Evolutionary conservation across 2,329 filamentous ascomycete genomes (phyloP).

Genomic region (Hansfordia pulvinata): DNA sequence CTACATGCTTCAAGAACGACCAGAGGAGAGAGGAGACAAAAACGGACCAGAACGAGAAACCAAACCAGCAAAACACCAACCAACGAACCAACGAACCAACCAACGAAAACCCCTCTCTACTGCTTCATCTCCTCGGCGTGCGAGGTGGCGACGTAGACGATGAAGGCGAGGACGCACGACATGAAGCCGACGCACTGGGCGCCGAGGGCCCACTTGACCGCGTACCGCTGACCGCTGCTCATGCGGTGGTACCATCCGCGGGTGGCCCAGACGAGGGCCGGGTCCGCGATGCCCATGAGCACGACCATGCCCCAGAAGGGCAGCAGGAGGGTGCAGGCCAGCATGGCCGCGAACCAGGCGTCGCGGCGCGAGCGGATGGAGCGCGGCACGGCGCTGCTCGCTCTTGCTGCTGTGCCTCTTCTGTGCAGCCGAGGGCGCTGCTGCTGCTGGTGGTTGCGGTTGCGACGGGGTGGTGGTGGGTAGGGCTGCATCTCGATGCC

Average conservation of each 20-base stretch:
- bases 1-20: slow-evolving; percentile 2
- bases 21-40: too few species aligned
- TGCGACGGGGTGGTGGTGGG: slow-evolving; percentile 1
- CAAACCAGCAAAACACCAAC: too few species aligned
- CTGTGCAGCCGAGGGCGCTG: slow-evolving; percentile 1
- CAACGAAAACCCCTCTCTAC: background rate
- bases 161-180: slow-evolving; percentile 5
- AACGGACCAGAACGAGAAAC: too few species aligned
- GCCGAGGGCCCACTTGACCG: slow-evolving; percentile 13
- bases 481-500: background rate
- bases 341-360: slow-evolving; percentile 23
- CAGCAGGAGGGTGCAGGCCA: slow-evolving; percentile 28
- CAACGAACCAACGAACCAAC: too few species aligned
- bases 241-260: slow-evolving; percentile 27
- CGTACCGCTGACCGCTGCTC: slow-evolving; percentile 20
- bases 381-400: too few species aligned
- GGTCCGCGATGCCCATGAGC: slow-evolving; percentile 28
- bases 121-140: slow-evolving; percentile 2
- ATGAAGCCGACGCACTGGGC: slow-evolving; percentile 8
- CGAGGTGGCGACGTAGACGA: slow-evolving; percentile 8
- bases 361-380: slow-evolving; percentile 18
- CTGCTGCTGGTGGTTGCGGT: background rate
- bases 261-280: slow-evolving; percentile 33
- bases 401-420: slow-evolving; percentile 8
- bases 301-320: slow-evolving; percentile 32